Conservation (phyloP, 1,139 yeast genomes). For the Blastobotrys indianensis region DNA sequence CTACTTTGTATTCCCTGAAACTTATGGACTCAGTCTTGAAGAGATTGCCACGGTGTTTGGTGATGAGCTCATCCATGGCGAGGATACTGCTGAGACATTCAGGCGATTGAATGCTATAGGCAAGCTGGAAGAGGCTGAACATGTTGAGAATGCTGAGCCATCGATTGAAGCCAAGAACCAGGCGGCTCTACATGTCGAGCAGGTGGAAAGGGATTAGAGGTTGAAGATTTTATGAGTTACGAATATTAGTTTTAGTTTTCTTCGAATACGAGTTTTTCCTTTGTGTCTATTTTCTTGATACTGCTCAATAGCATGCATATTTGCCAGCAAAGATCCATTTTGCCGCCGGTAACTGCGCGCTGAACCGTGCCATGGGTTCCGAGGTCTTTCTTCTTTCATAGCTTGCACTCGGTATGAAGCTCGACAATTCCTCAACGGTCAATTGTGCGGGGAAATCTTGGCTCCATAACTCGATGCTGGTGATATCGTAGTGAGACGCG, state of each 20-base stretch:
- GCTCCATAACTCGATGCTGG: conserved; percentile 22
- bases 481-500: conserved; percentile 21
- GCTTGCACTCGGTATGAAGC: background rate
- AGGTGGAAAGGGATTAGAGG: too few relatives aligned
- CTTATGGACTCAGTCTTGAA: conserved; percentile 83
- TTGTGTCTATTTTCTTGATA: background rate
- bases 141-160: conserved; percentile 1
- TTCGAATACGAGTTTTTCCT: too few relatives aligned
- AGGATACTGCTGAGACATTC: background rate
- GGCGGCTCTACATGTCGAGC: too few relatives aligned
- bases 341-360: conserved; percentile 12
- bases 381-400: conserved; percentile 14
- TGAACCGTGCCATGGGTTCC: conserved; percentile 25
- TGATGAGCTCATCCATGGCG: conserved; percentile 13
- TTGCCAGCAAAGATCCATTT: conserved; percentile 29
- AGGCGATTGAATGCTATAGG: background rate
- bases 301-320: conserved; percentile 28
- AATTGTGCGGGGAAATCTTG: conserved; percentile 25
- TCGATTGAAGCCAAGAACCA: background rate
- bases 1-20: conserved; percentile 84
- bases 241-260: too few relatives aligned
- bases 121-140: conserved; percentile 1
- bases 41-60: conserved; percentile 47
- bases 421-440: conserved; percentile 11
- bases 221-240: too few relatives aligned